Evolutionary conservation across 2,329 filamentous ascomycete species (phyloP), one percentile per base, ranked within the genome.

Genomic region (Ophiostoma sp.): DNA sequence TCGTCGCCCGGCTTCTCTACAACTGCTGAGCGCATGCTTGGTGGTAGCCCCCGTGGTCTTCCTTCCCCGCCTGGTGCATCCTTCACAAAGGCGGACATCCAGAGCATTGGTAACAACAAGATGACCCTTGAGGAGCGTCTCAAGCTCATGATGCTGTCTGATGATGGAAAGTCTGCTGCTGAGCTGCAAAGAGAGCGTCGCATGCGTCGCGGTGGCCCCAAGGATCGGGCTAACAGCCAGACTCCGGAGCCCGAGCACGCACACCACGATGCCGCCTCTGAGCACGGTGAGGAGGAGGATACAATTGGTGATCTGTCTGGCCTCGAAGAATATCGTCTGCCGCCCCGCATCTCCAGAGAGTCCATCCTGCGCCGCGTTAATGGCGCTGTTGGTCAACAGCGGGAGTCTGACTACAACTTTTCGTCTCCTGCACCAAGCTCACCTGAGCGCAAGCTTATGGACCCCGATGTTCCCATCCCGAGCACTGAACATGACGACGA

Each of bases 351-450:
- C 75, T 97, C 94, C 8, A 87, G 94, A 49, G 95, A 98, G 76
- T 97, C 93, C 0, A 98, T 98, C 73, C 82, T 98, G 74, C 89
- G 91, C 67, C 92, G 94, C 71, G 89, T 97, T 68, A 92, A 95
- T 76, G 91, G 84, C 64, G 84, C 82, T 73, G 79, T 82, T 70
- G 73, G 78, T 64, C 81, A 84, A 62, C 85, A 87, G 27, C 79
- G 81, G 69, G 83, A 87, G 67, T 86, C 88, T 4, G 85, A 88
- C 69, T 88, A 86, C 71, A 84, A 85, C 73, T 86, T 89, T 73
- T 87, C 86, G 3, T 87, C 87, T 2, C 85, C 86, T 1, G 79
- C 81, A n/a, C 81, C 83, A 2, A 84, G 82, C 70, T 87, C 85
- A 2, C 84, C 86, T 12, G 82, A 85, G 70, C 84, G 81, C n/a